Conservation (phyloP, 2,329 filamentous ascomycete species). For the Fusarium subtropicale region DNA sequence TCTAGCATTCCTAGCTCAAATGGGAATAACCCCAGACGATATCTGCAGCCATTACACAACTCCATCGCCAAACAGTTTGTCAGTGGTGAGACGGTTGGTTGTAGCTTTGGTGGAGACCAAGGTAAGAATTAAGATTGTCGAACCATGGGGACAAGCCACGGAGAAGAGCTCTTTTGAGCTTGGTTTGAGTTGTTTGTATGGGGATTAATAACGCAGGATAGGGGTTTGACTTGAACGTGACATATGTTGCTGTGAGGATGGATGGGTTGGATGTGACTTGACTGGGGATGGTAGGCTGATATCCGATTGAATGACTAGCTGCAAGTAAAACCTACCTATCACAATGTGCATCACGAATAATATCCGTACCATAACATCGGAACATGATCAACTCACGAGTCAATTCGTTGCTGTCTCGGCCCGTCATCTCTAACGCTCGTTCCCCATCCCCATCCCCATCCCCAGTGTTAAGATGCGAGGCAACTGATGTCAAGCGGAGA, state of each 20-base stretch:
- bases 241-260: slow-evolving; percentile 1
- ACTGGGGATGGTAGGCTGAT: background rate
- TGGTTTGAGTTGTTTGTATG: background rate
- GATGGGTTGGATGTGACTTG: background rate
- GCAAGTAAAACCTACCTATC: background rate
- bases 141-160: slow-evolving; percentile 31
- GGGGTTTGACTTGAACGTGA: background rate
- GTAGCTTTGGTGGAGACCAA: slow-evolving; percentile 2
- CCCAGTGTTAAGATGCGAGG: background rate
- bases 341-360: background rate
- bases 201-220: background rate
- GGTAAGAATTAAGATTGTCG: slow-evolving; percentile 40
- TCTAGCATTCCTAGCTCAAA: slow-evolving; percentile 19
- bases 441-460: background rate
- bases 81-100: slow-evolving; percentile 16
- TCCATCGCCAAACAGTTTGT: slow-evolving; percentile 33
- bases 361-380: background rate
- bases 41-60: slow-evolving; percentile 29
- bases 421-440: slow-evolving; percentile 7
- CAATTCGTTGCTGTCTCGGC: slow-evolving; percentile 6
- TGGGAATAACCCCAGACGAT: background rate
- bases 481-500: slow-evolving; percentile 20
- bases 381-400: slow-evolving; percentile 5
- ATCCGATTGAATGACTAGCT: slow-evolving; percentile 7
- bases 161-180: slow-evolving; percentile 3